A percentile compares a stretch with the other conserved stretches of the same genome.
Evolutionary conservation across 139 green algal genomes (phyloP).

Genomic region (Choricystis sp.): DNA sequence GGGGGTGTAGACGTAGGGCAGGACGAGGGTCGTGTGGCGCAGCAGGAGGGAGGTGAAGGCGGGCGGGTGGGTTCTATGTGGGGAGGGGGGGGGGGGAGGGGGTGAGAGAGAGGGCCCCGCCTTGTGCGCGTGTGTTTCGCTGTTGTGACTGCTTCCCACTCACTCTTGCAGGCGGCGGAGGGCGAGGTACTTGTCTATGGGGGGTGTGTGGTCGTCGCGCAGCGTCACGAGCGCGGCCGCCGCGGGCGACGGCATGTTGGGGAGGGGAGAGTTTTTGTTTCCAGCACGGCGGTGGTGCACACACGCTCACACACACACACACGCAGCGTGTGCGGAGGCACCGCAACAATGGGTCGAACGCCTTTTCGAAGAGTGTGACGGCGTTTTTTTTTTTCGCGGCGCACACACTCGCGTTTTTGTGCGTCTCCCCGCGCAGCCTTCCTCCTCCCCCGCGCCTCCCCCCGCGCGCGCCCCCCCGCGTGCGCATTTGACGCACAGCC

Average conservation of each 20-base stretch:
- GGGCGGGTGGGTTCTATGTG: slow-evolving; percentile 9
- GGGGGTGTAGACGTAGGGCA: slow-evolving; percentile 83
- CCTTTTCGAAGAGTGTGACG: no score
- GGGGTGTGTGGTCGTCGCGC: not conserved
- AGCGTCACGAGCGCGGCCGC: not conserved
- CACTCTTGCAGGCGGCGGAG: slow-evolving; percentile 25
- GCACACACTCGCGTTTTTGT: no score
- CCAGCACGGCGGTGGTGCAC: no score
- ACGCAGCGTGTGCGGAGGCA: not conserved
- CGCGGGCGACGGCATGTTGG: not conserved
- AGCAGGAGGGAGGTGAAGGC: slow-evolving; percentile 52
- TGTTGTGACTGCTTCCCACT: not conserved
- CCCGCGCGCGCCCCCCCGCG: no score
- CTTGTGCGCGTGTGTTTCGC: slow-evolving; percentile 1
- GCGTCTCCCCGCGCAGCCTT: no score
- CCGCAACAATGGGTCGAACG: no score
- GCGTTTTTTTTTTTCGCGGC: no score
- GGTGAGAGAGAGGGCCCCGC: not conserved
- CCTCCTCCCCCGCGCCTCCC: no score
- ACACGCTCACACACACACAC: not conserved
- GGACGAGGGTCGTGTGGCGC: slow-evolving; percentile 42
- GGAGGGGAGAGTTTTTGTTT: no score
- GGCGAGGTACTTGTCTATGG: slow-evolving; percentile 33
- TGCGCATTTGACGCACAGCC: no score
- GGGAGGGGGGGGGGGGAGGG: not conserved